These are phyloP conservation scores for Botrytis hyacinthi DNA, from an alignment of 2,329 filamentous ascomycete species.

Conservation along the genomic window DNA sequence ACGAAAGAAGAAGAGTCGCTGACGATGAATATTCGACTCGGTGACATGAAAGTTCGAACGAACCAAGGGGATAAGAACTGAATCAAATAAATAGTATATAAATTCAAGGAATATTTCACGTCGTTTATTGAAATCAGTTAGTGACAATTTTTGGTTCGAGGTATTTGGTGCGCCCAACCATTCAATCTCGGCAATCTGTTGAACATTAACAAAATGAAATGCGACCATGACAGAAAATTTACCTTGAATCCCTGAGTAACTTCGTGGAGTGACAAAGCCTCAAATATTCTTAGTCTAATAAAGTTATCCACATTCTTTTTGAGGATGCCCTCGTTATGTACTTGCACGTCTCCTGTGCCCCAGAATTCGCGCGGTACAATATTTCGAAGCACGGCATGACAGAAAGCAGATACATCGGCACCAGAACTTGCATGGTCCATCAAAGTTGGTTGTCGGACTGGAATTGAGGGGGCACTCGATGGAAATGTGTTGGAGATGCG, in stretches of 20 bases:
- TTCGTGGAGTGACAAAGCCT: conserved; percentile 76
- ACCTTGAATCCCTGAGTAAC: conserved; percentile 75
- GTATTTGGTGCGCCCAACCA: conserved; percentile 67
- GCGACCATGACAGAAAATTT: conserved; percentile 26
- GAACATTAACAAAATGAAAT: conserved; percentile 13
- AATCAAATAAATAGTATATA: conserved; percentile 91
- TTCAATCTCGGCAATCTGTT: conserved; percentile 61
- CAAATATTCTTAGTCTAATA: conserved; percentile 73
- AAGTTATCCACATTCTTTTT: conserved; percentile 74
- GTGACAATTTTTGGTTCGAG: conserved; percentile 56
- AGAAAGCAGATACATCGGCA: conserved; percentile 78
- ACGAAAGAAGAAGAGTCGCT: conserved; percentile 87
- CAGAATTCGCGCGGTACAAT: conserved; percentile 75
- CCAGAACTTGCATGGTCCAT: conserved; percentile 66
- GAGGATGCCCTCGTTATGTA: conserved; percentile 60
- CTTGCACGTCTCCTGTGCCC: conserved; percentile 55
- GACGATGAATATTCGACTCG: conserved; percentile 77
- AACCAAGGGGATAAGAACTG: conserved; percentile 81
- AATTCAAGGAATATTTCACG: conserved; percentile 79
- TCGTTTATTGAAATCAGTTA: conserved; percentile 72
- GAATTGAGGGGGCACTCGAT: conserved; percentile 34
- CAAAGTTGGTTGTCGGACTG: conserved; percentile 43
- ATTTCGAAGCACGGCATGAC: conserved; percentile 69
- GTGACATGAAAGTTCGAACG: conserved; percentile 91
- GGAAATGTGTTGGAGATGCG: conserved; percentile 14